phyloP scores from a whole-genome alignment of 208 protist genomes.

The Acanthamoeba castellanii region DNA sequence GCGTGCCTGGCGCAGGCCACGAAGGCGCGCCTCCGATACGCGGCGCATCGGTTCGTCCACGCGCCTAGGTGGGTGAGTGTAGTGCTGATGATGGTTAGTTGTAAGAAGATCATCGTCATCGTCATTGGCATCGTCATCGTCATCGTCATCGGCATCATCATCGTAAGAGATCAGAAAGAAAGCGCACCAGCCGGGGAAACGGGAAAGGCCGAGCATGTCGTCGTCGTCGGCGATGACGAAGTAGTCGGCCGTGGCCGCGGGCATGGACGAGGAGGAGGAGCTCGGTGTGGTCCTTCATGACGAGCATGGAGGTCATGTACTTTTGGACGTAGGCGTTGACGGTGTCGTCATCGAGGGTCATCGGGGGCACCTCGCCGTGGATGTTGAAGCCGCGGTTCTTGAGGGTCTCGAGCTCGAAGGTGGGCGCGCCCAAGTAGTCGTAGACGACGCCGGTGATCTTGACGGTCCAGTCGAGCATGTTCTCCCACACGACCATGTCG shows the following conservation, averaged over 20 bases:
- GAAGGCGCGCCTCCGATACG: background rate
- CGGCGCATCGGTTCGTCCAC: background rate
- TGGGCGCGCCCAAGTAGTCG: background rate
- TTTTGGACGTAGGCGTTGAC: slow-evolving; percentile 30
- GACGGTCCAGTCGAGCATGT: slow-evolving; percentile 57
- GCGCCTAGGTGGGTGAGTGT: no score
- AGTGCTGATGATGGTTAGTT: no score
- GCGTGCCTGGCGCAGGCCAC: background rate
- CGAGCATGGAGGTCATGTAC: background rate
- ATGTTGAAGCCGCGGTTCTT: background rate
- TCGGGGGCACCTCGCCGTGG: background rate
- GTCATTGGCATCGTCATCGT: no score
- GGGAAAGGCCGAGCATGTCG: background rate
- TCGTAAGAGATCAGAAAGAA: no score
- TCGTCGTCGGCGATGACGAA: background rate
- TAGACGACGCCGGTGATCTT: slow-evolving; percentile 13
- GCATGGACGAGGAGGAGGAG: no score
- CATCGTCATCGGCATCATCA: no score
- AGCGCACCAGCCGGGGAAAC: background rate
- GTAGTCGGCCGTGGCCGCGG: background rate
- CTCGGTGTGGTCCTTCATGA: slow-evolving; percentile 44
- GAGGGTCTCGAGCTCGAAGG: background rate
- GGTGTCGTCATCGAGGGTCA: slow-evolving; percentile 36
- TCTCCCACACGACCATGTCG: slow-evolving; percentile 53
- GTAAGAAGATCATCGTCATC: no score